phyloP scores from a whole-genome alignment of 306 rosid genomes.

The peach (Prunus persica) region Prunus_persica_NCBIv2 NC_034014.1:20529001-20529500 shows the following conservation, averaged over 20 bases:
- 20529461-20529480: neutral
- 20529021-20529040: neutral
- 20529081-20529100: neutral
- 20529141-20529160: neutral
- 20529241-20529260: neutral
- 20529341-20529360: neutral
- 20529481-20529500: neutral
- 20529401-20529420: neutral
- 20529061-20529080: neutral
- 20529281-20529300: neutral
- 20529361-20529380: neutral
- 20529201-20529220: neutral
- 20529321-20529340: neutral
- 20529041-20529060: neutral
- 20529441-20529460: neutral
- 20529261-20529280: neutral
- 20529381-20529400: neutral
- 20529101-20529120: neutral
- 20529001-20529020: neutral
- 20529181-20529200: too few relatives aligned
- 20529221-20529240: neutral
- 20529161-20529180: too few relatives aligned
- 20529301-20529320: neutral
- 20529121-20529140: neutral
- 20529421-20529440: neutral